Conservation (phyloP, 768 basidiomycete species). For the Rubroboletus pulcherrimus region DNA sequence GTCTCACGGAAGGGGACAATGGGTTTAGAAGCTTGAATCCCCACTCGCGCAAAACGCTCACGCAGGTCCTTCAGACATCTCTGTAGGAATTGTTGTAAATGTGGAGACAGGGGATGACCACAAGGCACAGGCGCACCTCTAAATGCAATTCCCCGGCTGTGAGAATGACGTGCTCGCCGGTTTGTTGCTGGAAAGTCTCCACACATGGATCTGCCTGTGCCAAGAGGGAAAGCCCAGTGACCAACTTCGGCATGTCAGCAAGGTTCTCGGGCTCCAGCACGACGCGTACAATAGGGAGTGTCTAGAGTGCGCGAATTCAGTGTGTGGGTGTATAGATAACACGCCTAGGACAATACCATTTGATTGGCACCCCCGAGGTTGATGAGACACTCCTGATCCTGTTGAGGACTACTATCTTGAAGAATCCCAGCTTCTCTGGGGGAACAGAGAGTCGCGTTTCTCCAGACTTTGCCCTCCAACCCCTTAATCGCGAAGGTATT, state of each 20-base stretch:
- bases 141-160: slow-evolving; percentile 95
- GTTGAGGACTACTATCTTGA: slow-evolving; percentile 29
- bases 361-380: slow-evolving; percentile 75
- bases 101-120: neutral
- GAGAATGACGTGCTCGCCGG: slow-evolving; percentile 95
- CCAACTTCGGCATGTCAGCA: slow-evolving; percentile 84
- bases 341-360: slow-evolving; percentile 40
- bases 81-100: slow-evolving; percentile 38
- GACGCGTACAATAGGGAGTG: slow-evolving; percentile 89
- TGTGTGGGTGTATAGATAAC: neutral
- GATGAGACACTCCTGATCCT: slow-evolving; percentile 54
- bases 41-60: slow-evolving; percentile 90
- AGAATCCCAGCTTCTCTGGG: slow-evolving; percentile 45
- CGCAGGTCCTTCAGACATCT: slow-evolving; percentile 94
- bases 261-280: slow-evolving; percentile 84
- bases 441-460: slow-evolving; percentile 86
- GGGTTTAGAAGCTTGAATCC: slow-evolving; percentile 90
- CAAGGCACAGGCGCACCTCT: slow-evolving; percentile 55
- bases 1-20: slow-evolving; percentile 99
- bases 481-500: slow-evolving; percentile 94
- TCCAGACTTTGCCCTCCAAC: slow-evolving; percentile 83
- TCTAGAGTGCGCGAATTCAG: slow-evolving; percentile 38
- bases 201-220: slow-evolving; percentile 97
- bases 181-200: slow-evolving; percentile 94
- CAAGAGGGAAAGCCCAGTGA: slow-evolving; percentile 82